Evolutionary conservation across 75 land plant genomes (phyloP), one percentile per base, ranked within the genome.

Genomic region (Isoetes taiwanensis): DNA sequence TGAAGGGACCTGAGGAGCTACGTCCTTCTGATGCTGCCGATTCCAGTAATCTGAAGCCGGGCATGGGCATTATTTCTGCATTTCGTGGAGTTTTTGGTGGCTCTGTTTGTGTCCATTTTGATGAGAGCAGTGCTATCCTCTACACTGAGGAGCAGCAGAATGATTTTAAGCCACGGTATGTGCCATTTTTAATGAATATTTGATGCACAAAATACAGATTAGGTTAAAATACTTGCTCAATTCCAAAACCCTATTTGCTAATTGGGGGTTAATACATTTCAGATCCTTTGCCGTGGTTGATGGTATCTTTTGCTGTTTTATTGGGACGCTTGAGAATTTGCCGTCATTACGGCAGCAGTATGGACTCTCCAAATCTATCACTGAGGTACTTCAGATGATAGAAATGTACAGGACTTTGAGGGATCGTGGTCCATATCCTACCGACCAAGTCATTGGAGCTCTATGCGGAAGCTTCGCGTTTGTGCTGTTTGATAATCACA

Each of bases 401-500:
- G 50, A 46, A 19, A 46, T 46, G 50, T 46, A 46, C 50, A 46
- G 25, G 50, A 23, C 50, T 4, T 23, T 46, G 19, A 5, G 50
- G 16, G 50, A 46, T 16, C 50, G 50, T 5, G 50, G 21, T 37
- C 50, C 50, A 8, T 46, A 46, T 46, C 50, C 50, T 8, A 23
- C 50, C 4, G 12, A 46, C n/a, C 50, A 46, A 46, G 50, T 46
- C 23, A 23, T 46, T n/a, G 25, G 25, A 23, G 50, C 16, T 16
- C 50, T 46, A 19, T 46, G 12, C 23, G 50, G 50, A 5, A 19
- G 25, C 25, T 46, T 46, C 23, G 50, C 50, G 5, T 46, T 46
- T n/a, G 50, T 46, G 6, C 50, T 46, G 21, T 46, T 46, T n/a
- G 50, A 46, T n/a, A 46, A 46, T 16, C 12, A 6, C 12, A 46